A percentile compares a stretch with the other conserved stretches of the same genome.
Evolutionary conservation across 805 yeast species (phyloP).

Genomic region (Diddensiella santjacobensis): DNA sequence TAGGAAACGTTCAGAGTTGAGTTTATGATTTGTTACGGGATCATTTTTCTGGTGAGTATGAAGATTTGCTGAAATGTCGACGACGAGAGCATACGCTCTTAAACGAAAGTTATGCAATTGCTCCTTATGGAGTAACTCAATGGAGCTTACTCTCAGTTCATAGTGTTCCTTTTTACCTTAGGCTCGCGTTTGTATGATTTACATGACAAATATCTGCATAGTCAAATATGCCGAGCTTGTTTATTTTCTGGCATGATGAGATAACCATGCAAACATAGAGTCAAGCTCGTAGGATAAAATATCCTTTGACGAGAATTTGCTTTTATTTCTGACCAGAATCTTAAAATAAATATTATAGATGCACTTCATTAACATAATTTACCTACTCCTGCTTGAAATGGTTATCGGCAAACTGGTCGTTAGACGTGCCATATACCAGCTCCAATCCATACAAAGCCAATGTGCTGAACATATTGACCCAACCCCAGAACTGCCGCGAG

Average conservation of each 20-base stretch:
- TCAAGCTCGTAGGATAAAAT: conserved; percentile 33
- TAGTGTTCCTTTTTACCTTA: conserved; percentile 17
- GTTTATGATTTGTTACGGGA: background rate
- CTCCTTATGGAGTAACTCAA: conserved; percentile 29
- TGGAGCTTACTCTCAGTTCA: conserved; percentile 35
- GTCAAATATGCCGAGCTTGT: conserved; percentile 28
- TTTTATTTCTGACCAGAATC: conserved; percentile 14
- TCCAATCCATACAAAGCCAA: conserved; percentile 78
- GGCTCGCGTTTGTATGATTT: conserved; percentile 11
- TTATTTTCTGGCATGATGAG: conserved; percentile 25
- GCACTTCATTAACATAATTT: background rate
- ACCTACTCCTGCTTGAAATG: conserved; percentile 19
- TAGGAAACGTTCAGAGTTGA: background rate
- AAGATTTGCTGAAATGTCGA: conserved; percentile 10
- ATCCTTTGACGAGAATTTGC: conserved; percentile 23
- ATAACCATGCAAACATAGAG: conserved; percentile 31
- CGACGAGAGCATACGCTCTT: conserved; percentile 10
- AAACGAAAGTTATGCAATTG: conserved; percentile 35
- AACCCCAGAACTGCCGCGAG: conserved; percentile 97
- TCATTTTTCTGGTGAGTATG: too few species aligned
- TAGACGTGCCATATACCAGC: conserved; percentile 40
- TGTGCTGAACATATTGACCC: conserved; percentile 86
- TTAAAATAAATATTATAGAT: background rate
- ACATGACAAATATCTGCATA: conserved; percentile 17
- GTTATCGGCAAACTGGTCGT: conserved; percentile 17